A percentile compares a stretch with the other conserved stretches of the same genome.
Evolutionary conservation across 164 flowering plant species (phyloP).

Genomic region (Sedum album): DNA sequence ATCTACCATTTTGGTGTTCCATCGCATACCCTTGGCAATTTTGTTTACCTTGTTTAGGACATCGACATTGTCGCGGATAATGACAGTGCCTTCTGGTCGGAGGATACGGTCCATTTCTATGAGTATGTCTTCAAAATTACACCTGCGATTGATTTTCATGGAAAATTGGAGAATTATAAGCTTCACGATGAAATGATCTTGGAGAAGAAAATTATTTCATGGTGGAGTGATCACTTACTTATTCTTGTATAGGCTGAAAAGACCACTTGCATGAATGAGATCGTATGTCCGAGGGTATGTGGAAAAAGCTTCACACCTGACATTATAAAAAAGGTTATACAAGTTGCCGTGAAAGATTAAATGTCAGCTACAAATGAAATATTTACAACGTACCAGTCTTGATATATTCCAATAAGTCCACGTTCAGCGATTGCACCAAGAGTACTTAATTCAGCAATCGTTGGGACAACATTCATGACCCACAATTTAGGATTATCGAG

Average conservation of each 20-base stretch:
- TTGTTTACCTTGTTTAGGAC: conserved; percentile 31
- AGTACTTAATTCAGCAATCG: conserved; percentile 40
- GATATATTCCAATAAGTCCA: conserved; percentile 50
- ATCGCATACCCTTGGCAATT: conserved; percentile 32
- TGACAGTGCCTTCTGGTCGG: conserved; percentile 48
- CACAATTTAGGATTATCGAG: conserved; percentile 39
- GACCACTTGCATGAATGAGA: conserved; percentile 39
- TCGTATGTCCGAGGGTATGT: conserved; percentile 50
- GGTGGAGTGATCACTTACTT: conserved; percentile 21
- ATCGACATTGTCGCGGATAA: conserved; percentile 33
- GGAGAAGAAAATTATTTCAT: background rate
- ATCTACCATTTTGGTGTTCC: conserved; percentile 42
- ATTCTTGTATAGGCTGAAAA: conserved; percentile 38
- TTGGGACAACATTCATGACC: conserved; percentile 61
- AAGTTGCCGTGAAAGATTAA: background rate
- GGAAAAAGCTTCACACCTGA: conserved; percentile 52
- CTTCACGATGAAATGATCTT: too few species aligned
- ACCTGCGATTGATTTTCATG: conserved; percentile 16
- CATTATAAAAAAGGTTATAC: background rate
- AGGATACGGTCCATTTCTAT: conserved; percentile 49
- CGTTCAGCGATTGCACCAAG: conserved; percentile 37
- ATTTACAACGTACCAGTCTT: conserved; percentile 36
- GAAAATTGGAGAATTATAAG: background rate
- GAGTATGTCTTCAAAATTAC: conserved; percentile 34
- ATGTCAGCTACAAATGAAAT: background rate